A percentile compares a stretch with the other conserved stretches of the same genome.
Conservation (phyloP, 768 basidiomycete species). For the Sarcodon aspratus region DNA sequence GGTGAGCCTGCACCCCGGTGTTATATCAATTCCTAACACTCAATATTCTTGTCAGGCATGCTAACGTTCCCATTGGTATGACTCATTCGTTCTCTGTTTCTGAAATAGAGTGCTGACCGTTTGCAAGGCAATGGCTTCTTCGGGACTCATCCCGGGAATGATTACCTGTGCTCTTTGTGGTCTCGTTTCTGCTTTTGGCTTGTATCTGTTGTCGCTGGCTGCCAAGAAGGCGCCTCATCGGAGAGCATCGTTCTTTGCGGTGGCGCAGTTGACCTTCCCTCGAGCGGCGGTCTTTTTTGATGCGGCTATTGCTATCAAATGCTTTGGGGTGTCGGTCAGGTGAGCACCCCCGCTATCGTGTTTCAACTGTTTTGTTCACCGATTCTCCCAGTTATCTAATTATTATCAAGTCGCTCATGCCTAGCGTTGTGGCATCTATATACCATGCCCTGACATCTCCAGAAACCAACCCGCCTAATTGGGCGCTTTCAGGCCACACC, state of each 20-base stretch:
- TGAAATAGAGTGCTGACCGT: background rate
- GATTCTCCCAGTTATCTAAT: conserved; percentile 58
- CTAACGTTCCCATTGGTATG: conserved; percentile 76
- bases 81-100: conserved; percentile 3
- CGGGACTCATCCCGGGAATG: conserved; percentile 83
- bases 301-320: conserved; percentile 89
- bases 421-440: conserved; percentile 75
- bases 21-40: background rate
- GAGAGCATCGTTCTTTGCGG: conserved; percentile 71
- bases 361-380: background rate
- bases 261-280: conserved; percentile 83
- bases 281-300: conserved; percentile 84
- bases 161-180: conserved; percentile 82
- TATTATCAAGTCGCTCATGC: conserved; percentile 89
- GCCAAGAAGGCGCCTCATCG: conserved; percentile 69
- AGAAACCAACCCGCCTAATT: conserved; percentile 54
- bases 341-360: conserved; percentile 21
- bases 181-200: conserved; percentile 63
- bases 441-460: conserved; percentile 68
- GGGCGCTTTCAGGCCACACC: conserved; percentile 64
- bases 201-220: conserved; percentile 81
- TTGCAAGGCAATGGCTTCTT: conserved; percentile 74
- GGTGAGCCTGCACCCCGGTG: conserved; percentile 32
- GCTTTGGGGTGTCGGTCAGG: conserved; percentile 94
- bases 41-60: conserved; percentile 46